Conservation (phyloP, 192 early-diverging fungal species). For the Coemansia furcata region DNA sequence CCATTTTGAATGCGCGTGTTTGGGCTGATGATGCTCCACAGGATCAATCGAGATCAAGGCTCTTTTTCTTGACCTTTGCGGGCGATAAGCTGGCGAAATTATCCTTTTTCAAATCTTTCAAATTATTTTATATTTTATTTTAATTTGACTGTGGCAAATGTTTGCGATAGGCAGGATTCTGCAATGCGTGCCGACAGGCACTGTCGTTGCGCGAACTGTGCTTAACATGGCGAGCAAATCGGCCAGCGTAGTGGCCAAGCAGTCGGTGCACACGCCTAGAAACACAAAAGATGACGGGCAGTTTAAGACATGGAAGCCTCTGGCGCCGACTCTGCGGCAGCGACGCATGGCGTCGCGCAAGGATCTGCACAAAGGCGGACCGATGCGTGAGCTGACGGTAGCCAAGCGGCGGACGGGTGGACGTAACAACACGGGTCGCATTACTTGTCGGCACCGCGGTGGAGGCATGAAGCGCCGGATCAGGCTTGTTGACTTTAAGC, state of each 20-base stretch:
- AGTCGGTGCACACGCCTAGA: slow-evolving; percentile 22
- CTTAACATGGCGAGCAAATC: background rate
- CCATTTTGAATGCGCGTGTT: background rate
- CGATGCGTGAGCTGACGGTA: slow-evolving; percentile 73
- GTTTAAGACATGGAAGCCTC: slow-evolving; percentile 92
- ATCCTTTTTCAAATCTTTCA: background rate
- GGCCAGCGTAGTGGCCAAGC: background rate
- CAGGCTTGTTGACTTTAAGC: slow-evolving; percentile 83
- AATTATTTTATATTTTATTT: background rate
- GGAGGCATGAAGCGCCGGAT: slow-evolving; percentile 90
- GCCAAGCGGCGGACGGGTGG: slow-evolving; percentile 84
- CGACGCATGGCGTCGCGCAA: slow-evolving; percentile 80
- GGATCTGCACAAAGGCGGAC: slow-evolving; percentile 84
- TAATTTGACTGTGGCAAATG: background rate
- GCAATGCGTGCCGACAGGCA: background rate
- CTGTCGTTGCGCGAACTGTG: background rate
- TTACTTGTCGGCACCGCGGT: slow-evolving; percentile 90
- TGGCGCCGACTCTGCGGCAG: slow-evolving; percentile 83
- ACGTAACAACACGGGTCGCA: slow-evolving; percentile 82
- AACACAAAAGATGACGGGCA: slow-evolving; percentile 57
- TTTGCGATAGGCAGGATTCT: slow-evolving; percentile 1
- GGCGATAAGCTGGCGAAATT: background rate
- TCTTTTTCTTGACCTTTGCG: background rate
- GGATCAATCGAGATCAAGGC: background rate
- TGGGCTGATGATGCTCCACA: background rate